Evolutionary conservation across 192 early-diverging fungal species (phyloP).

Genomic region (Dissophora globulifera): DNA sequence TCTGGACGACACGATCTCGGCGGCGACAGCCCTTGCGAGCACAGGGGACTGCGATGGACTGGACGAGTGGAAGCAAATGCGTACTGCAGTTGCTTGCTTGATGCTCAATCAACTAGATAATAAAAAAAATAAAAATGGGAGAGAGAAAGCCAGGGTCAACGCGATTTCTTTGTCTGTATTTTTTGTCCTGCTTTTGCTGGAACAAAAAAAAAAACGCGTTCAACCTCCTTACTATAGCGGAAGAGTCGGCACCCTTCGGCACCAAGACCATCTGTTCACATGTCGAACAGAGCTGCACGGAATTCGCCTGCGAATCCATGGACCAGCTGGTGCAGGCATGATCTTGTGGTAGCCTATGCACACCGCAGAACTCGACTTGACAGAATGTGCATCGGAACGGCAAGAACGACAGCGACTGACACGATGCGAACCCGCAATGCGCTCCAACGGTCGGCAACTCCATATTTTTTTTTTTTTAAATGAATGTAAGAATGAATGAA

Average conservation of each 20-base stretch:
- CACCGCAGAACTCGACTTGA: slow-evolving; percentile 6
- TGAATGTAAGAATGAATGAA: no score
- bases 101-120: slow-evolving; percentile 26
- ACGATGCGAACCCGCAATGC: slow-evolving; percentile 15
- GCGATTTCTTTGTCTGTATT: no score
- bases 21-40: slow-evolving; percentile 1
- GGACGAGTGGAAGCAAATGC: slow-evolving; percentile 28
- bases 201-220: background rate
- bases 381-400: slow-evolving; percentile 47
- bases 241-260: slow-evolving; percentile 17
- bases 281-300: slow-evolving; percentile 27
- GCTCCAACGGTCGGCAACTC: slow-evolving; percentile 41
- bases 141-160: no score
- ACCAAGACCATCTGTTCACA: slow-evolving; percentile 27
- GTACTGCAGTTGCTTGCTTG: slow-evolving; percentile 9
- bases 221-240: slow-evolving; percentile 5
- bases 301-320: slow-evolving; percentile 16
- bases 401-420: slow-evolving; percentile 35
- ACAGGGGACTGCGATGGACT: slow-evolving; percentile 36
- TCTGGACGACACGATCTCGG: slow-evolving; percentile 33
- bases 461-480: no score
- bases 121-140: background rate
- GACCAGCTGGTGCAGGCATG: slow-evolving; percentile 23
- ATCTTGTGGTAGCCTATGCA: slow-evolving; percentile 30
- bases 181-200: no score